Conservation (phyloP, 2,329 filamentous ascomycete species). For the Aspergillus thermomutatus region DNA sequence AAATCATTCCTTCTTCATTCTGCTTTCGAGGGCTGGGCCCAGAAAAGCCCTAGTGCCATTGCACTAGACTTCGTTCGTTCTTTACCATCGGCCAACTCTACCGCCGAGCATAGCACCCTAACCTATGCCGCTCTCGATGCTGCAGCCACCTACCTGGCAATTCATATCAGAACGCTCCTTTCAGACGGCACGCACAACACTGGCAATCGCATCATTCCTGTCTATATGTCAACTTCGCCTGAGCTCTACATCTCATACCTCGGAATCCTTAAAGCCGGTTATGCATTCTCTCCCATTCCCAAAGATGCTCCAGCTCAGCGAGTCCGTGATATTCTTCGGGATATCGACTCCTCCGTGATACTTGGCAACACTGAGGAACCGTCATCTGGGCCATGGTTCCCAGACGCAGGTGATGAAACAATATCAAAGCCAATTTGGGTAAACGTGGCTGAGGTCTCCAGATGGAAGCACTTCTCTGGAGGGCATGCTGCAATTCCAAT, state of each 20-base stretch:
- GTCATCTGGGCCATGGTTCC: conserved; percentile 6
- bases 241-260: conserved; percentile 40
- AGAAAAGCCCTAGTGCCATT: conserved; percentile 17
- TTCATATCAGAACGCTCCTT: conserved; percentile 14
- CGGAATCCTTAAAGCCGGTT: conserved; percentile 34
- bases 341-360: conserved; percentile 24
- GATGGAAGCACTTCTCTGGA: conserved; percentile 15
- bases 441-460: conserved; percentile 18
- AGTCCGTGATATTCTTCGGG: conserved; percentile 25
- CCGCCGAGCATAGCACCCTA: conserved; percentile 21
- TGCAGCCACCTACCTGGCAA: conserved; percentile 21
- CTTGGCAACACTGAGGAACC: conserved; percentile 18
- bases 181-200: not conserved
- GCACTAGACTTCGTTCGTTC: conserved; percentile 28
- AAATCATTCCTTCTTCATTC: conserved; percentile 20
- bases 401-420: not conserved
- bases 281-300: conserved; percentile 38
- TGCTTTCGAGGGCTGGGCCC: conserved; percentile 26
- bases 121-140: conserved; percentile 23
- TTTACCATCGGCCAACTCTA: conserved; percentile 12
- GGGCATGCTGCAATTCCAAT: not conserved
- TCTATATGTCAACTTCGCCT: conserved; percentile 30
- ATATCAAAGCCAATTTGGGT: conserved; percentile 14
- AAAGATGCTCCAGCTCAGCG: conserved; percentile 32
- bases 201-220: conserved; percentile 21